Evolutionary conservation across 2,329 filamentous ascomycete genomes (phyloP), one percentile per base, ranked within the genome.

Genomic region (Didymella pinodella): DNA sequence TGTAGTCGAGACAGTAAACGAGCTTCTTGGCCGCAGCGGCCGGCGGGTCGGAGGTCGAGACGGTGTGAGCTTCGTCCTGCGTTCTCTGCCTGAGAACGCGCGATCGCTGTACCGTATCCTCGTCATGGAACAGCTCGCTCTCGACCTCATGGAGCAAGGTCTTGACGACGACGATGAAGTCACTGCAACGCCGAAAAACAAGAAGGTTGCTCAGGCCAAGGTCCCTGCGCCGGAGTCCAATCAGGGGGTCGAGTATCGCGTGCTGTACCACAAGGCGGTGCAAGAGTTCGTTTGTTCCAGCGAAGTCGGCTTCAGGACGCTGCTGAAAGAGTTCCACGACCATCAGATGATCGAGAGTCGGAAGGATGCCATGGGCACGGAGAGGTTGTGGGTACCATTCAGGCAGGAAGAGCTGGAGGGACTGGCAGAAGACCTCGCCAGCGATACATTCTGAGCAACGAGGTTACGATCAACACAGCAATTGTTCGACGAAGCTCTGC

Each of bases 221-320:
- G 63, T 57, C 26, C 53, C 49, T 45, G 63, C 64, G 22, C 65
- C 76, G 57, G 73, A 77, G 59, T 80, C 74, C 18, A 70, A 63
- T 2, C 75, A 86, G 2, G 93, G 91, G 0, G 88, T 99, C 16
- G 94, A 98, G 79, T 98, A 97, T 75, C 85, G 92, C 22, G 89
- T 92, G 67, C 78, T 99, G 64, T 99, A 98, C 73, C 93, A 96
- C 75, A 97, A 97, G 80, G 93, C 95, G 2, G 90, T 94, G 5
- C 93, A 97, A 78, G 93, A 97, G 73, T 98, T 99, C 76, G 95
- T 99, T 48, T 97, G 94, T 76, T 95, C 91, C 68, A 97, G 91
- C 60, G 95, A 98, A 80, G 93, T 98, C 85, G 93, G 92, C 62
- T 98, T 98, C 80, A 85, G 95, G 61, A 97, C 93, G 26, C 77